These are phyloP conservation scores for Polyrhizophydium stewartii DNA, from an alignment of 371 early-diverging fungal genomes.

Conservation along the genomic window DNA sequence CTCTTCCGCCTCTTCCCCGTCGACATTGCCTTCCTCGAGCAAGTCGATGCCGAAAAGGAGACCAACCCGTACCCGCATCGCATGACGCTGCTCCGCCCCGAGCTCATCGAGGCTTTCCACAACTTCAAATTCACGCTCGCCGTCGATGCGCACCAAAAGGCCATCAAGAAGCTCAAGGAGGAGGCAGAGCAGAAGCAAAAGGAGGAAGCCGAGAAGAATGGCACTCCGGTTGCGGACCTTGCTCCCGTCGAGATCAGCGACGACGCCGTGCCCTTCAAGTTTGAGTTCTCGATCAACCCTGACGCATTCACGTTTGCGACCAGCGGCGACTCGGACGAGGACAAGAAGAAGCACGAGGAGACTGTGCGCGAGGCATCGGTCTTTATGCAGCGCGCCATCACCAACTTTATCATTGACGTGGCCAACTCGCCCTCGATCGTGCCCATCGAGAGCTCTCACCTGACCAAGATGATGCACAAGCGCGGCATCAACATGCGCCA, in stretches of 20 bases:
- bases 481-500: conserved; percentile 97
- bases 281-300: conserved; percentile 72
- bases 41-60: conserved; percentile 21
- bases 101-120: conserved; percentile 81
- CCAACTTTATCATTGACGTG: conserved; percentile 55
- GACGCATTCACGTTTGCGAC: conserved; percentile 66
- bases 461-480: conserved; percentile 83
- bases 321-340: conserved; percentile 7
- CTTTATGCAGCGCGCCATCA: conserved; percentile 59
- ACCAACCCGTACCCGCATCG: conserved; percentile 75
- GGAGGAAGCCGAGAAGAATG: conserved; percentile 31
- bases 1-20: conserved; percentile 86
- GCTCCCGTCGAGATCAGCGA: neutral
- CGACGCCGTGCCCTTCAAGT: conserved; percentile 36
- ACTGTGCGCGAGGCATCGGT: conserved; percentile 71
- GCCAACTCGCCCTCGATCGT: conserved; percentile 53
- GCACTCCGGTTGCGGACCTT: conserved; percentile 32
- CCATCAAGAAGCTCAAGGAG: neutral
- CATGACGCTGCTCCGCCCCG: conserved; percentile 80
- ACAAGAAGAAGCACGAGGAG: conserved; percentile 10
- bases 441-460: conserved; percentile 75
- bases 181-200: conserved; percentile 18
- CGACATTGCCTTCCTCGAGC: conserved; percentile 83
- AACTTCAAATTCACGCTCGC: conserved; percentile 58
- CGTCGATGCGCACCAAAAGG: neutral